A percentile compares a stretch with the other conserved stretches of the same genome.
These are phyloP conservation scores for Tubosaeta sp. DNA, from an alignment of 768 basidiomycete genomes.

Conservation along the genomic window DNA sequence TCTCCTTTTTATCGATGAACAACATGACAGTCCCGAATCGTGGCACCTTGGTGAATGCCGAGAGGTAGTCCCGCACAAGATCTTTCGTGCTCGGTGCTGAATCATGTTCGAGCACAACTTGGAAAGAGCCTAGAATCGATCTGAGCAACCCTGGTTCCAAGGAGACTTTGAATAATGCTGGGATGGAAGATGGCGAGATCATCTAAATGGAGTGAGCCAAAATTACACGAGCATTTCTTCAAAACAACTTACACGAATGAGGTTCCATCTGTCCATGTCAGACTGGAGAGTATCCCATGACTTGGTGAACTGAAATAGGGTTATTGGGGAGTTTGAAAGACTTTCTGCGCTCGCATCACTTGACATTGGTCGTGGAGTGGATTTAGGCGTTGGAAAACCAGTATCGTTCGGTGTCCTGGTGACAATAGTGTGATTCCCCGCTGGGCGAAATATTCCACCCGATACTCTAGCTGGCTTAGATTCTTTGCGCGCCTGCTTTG, in stretches of 20 bases:
- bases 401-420: conserved; percentile 26
- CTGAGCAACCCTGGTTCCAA: conserved; percentile 63
- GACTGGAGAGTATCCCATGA: conserved; percentile 48
- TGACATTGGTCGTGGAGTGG: not conserved
- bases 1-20: conserved; percentile 60
- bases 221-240: not conserved
- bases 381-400: conserved; percentile 3
- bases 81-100: conserved; percentile 9
- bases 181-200: conserved; percentile 52
- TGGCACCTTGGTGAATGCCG: conserved; percentile 48
- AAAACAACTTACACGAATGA: conserved; percentile 51
- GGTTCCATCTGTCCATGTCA: conserved; percentile 48
- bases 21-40: conserved; percentile 61
- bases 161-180: conserved; percentile 62
- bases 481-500: conserved; percentile 51
- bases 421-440: conserved; percentile 60
- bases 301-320: conserved; percentile 61
- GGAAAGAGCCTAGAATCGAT: conserved; percentile 53
- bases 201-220: conserved; percentile 33
- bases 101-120: conserved; percentile 24
- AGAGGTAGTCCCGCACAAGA: conserved; percentile 45
- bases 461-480: conserved; percentile 46
- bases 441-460: conserved; percentile 68
- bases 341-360: conserved; percentile 1
- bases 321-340: conserved; percentile 31